Evolutionary conservation across 495 filamentous ascomycete species (phyloP), one percentile per base, ranked within the genome.

Genomic region (Clohesyomyces aquaticus): DNA sequence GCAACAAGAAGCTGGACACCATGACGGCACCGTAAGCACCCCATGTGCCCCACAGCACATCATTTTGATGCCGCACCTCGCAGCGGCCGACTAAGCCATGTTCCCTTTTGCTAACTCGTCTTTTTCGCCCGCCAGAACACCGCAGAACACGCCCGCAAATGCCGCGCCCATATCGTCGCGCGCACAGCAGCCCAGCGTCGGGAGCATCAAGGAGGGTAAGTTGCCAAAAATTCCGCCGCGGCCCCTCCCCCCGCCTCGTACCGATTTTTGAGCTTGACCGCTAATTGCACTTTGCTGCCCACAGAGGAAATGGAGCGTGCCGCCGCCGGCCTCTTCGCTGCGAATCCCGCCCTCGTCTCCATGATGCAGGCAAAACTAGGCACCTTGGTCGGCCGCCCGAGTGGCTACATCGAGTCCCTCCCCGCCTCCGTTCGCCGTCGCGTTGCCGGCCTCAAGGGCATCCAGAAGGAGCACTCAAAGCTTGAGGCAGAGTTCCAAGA

Each of bases 381-480:
- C 63, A 86, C 87, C 32, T 88, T 99, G 55, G 91, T 99, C 66
- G 95, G 95, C 65, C 87, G 89, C 55, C 96, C 95, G 48, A 98
- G 94, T 21, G 95, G 95, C 66, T 99, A 99, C 78, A 91, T 99
- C 69, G 95, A 99, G 79, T 94, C 91, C 21, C 87, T 99, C 18
- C 94, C 95, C 26, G 78, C 83, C 43, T 81, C 85, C 22, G 95
- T 99, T 70, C 91, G 93, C 73, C 89, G 90, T 67, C 92, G 95
- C 69, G 93, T 99, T 56, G 85, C 91, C 48, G 95, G 95, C 62
- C 80, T 99, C 32, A 98, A 98, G 80, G 95, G 93, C 71, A 88
- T 99, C 61, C 95, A 99, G 76, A 98, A 97, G 78, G 95, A 98
- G 69, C 95, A 99, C 79, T 87, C 93, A 53, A 96, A 97, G 80